A percentile compares a stretch with the other conserved stretches of the same genome.
Conservation (phyloP, 2,329 filamentous ascomycete genomes). For the Immersiporthe knoxdaviesiana region DNA sequence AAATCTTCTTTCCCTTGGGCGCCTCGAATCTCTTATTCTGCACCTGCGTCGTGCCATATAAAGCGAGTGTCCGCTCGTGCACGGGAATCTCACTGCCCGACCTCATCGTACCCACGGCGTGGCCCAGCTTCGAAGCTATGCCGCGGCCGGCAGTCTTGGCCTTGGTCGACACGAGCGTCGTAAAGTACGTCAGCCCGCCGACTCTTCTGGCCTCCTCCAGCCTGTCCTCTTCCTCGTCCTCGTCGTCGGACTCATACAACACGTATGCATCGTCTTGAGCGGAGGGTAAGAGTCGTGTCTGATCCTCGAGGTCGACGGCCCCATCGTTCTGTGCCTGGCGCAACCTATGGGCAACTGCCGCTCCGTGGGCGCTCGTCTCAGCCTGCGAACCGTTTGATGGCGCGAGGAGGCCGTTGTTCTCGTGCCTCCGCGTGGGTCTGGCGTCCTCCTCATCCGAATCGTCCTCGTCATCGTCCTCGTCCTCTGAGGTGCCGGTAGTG, state of each 20-base stretch:
- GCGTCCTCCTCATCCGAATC: conserved; percentile 68
- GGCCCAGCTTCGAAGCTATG: conserved; percentile 46
- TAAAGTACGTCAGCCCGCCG: conserved; percentile 77
- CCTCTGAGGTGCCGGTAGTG: conserved; percentile 76
- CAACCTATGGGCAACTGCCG: conserved; percentile 34
- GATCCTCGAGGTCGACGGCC: conserved; percentile 74
- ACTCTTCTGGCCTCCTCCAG: conserved; percentile 77
- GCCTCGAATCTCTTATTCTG: conserved; percentile 68
- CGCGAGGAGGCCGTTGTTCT: conserved; percentile 12
- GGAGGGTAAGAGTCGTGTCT: conserved; percentile 59
- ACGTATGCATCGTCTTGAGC: conserved; percentile 73
- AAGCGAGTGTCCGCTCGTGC: conserved; percentile 55
- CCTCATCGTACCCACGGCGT: conserved; percentile 59
- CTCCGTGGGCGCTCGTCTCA: conserved; percentile 44
- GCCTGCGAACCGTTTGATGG: conserved; percentile 31
- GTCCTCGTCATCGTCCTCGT: conserved; percentile 72
- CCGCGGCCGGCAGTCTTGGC: conserved; percentile 47
- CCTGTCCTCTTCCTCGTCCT: conserved; percentile 74
- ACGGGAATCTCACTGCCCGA: conserved; percentile 60
- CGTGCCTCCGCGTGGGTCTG: conserved; percentile 29
- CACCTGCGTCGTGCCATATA: conserved; percentile 60
- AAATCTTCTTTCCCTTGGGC: conserved; percentile 85
- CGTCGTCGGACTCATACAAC: conserved; percentile 89
- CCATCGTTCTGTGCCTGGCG: conserved; percentile 43
- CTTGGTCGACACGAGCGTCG: conserved; percentile 57